Evolutionary conservation across 768 basidiomycete genomes (phyloP), one percentile per base, ranked within the genome.

Genomic region (Boletus speciosus): DNA sequence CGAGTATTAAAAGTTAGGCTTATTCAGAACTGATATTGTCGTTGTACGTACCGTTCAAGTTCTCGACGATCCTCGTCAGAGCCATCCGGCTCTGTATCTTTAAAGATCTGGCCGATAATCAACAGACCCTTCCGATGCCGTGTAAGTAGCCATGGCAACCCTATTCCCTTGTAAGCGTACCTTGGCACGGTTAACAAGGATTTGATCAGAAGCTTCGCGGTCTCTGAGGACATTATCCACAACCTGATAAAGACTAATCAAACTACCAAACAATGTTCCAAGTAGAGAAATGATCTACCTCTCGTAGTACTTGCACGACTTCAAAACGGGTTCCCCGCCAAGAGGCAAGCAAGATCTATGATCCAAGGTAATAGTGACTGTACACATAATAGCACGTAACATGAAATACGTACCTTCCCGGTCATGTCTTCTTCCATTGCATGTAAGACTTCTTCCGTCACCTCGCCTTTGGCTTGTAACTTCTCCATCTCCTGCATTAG

Each of bases 301-400:
- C 86, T 47, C 93, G 81, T 45, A 96, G 77, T 14, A 98, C 93
- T 63, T 93, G 89, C 21, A 89, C 81, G 39, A 98, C 93, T 73
- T 99, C 97, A 66, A 98, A 84, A 49, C 95, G 84, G 4, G 95
- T 96, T 14, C 96, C 97, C 54, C 94, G 85, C 97, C 97, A 99
- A 25, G 96, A 96, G 6, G 95, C 96, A 29, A 98, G 84, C 74
- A 98, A 81, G 66, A 97, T 93, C 86, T 90, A 56, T 36, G 43
- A 31, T 27, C 15, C 36, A 42, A 40, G 21, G 31, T 39, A 5
- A 29, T 25, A 10, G 4, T 7, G 14, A 32, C 25, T 37, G 15
- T 14, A 27, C 27, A 36, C 5, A 25, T 21, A 25, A 27, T 25
- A 34, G 32, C 36, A 21, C 8, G 37, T 42, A 21, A 31, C n/a